Evolutionary conservation across 2,329 filamentous ascomycete genomes (phyloP), one percentile per base, ranked within the genome.

Genomic region (Cadophora gregata): DNA sequence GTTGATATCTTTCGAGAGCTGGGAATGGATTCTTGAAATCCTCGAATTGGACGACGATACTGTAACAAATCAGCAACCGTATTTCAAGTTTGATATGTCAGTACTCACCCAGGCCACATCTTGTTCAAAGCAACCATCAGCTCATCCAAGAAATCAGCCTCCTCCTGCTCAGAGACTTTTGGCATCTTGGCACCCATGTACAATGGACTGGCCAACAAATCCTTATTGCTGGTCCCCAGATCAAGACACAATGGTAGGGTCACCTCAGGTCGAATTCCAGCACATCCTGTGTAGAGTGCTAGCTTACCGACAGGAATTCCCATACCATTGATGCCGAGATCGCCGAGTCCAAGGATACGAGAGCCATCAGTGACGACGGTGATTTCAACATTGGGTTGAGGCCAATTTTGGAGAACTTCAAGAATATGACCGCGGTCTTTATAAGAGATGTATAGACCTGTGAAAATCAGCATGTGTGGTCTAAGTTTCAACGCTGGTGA

Each of bases 291-390:
- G 45, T 92, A 93, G 47, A 97, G 83, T 12, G 90, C 89, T 33
- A 96, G 82, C 77, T 97, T 97, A 19, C 93, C 93, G 2, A 93
- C 85, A 2, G 90, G 93, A 70, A 97, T 97, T 55, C 96, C 83
- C 66, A 97, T 90, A 4, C 90, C 93, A 16, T 93, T 93, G 1
- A 93, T 88, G 5, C 93, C 93, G 77, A 97, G 92, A 75, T 97
- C 93, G 2, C 93, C 93, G 65, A 97, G 95, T 0, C 93, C 75
- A 9, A 77, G 71, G 27, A 97, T 96, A 78, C 93, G 82, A 63
- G 87, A 85, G n/a, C 86, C 86, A 71, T 87, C 82, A 81, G 74
- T 77, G 16, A 77, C 70, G 24, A 77, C 75, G 0, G 74, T 77
- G 50, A 77, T 92, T 87, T 92, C 88, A 48, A 92, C 89, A 68